Evolutionary conservation across 768 basidiomycete species (phyloP).

Genomic region (Lactifluus pinguis): DNA sequence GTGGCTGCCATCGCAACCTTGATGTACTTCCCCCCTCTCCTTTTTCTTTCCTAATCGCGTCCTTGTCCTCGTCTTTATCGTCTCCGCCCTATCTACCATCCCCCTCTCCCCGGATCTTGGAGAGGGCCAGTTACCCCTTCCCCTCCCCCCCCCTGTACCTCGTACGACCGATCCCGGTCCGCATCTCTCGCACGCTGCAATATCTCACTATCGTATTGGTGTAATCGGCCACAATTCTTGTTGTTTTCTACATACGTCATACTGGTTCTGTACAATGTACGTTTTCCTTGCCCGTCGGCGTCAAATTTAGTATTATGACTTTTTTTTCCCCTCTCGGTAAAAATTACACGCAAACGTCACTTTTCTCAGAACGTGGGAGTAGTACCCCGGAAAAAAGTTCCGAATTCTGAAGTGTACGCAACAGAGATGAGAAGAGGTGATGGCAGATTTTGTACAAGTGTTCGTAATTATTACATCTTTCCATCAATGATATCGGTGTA

Average conservation of each 20-base stretch:
- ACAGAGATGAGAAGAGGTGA: conserved; percentile 8
- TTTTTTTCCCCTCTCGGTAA: background rate
- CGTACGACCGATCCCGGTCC: background rate
- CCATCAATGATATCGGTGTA: conserved; percentile 10
- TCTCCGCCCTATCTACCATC: background rate
- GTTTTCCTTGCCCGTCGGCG: background rate
- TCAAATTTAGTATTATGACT: background rate
- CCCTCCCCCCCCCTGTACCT: background rate
- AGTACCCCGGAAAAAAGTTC: background rate
- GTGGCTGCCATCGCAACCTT: conserved; percentile 1
- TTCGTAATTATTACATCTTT: conserved; percentile 9
- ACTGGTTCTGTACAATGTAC: conserved; percentile 10
- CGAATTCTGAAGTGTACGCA: background rate
- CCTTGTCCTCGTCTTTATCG: background rate
- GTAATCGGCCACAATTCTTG: conserved; percentile 6
- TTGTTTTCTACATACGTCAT: conserved; percentile 14
- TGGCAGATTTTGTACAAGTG: background rate
- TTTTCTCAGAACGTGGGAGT: background rate
- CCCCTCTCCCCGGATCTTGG: conserved; percentile 1
- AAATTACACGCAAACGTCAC: background rate
- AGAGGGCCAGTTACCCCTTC: conserved; percentile 2
- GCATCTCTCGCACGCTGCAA: conserved; percentile 6
- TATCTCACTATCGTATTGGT: conserved; percentile 10
- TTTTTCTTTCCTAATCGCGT: background rate
- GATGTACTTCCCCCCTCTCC: background rate